Evolutionary conservation across 2,329 filamentous ascomycete genomes (phyloP), one percentile per base, ranked within the genome.

Genomic region (Xylariaceae sp.): DNA sequence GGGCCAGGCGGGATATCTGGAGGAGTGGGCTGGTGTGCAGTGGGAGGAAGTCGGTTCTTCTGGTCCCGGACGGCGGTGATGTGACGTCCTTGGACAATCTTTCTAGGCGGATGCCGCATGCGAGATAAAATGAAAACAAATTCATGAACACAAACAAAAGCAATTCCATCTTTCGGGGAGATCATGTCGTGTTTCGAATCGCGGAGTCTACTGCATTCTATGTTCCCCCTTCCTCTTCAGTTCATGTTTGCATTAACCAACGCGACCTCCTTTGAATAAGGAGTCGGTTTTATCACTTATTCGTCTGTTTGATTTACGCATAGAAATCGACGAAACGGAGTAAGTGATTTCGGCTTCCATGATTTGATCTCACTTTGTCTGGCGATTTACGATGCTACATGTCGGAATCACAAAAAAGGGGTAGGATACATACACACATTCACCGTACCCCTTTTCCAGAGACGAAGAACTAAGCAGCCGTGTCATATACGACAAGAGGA

Each of bases 21-120:
- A 97, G 78, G 94, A 99, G 75, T 99, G 94, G 93, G 86, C 84
- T n/a, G 94, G 93, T 5, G 94, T 97, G 64, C 94, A 99, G 75
- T 99, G 93, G 94, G 94, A 99, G 75, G 92, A 97, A 74, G 69
- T 85, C 34, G 61, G 62, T 1, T 61, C 60, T 13, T 37, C 58
- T 45, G 61, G 52, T 1, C 62, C 53, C 39, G 62, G 51, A 47
- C 52, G 51, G 35, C 37, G 60, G 48, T 57, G 42, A 59, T 51
- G 13, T 45, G 30, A n/a, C 8, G 5, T 9, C 37, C 37, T 42
- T 8, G 37, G 8, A 10, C 37, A 13, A 8, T 42, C 11, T 42
- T 9, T 42, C 11, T 42, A 42, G 37, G 37, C 8, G 11, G 11
- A 42, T 13, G 9, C 9, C 2, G 11, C 37, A 10, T 7, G 37